phyloP scores from a whole-genome alignment of 192 early-diverging fungal genomes.

The Chytriomyces confervae region DNA sequence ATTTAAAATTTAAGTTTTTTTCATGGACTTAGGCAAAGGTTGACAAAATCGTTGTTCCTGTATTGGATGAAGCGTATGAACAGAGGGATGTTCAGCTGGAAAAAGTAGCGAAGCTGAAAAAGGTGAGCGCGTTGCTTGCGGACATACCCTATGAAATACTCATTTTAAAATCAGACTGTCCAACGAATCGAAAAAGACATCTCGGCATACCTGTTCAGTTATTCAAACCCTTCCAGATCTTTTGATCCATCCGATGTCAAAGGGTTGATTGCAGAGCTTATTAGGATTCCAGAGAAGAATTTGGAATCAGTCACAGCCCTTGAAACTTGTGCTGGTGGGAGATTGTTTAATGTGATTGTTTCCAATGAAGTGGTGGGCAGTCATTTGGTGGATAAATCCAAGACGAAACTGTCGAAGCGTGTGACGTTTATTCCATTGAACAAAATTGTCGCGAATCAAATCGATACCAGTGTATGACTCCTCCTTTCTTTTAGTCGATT shows the following conservation, averaged over 20 bases:
- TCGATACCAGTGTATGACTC: conserved; percentile 3
- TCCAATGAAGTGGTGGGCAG: conserved; percentile 83
- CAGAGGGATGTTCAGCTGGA: background rate
- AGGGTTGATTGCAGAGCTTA: conserved; percentile 90
- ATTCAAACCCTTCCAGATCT: conserved; percentile 80
- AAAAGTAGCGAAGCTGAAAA: background rate
- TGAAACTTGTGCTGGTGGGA: conserved; percentile 93
- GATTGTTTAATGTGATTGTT: conserved; percentile 89
- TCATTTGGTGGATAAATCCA: conserved; percentile 69
- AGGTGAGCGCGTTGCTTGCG: background rate
- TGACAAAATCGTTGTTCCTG: conserved; percentile 1
- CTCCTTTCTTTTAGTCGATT: background rate
- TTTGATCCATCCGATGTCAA: conserved; percentile 91
- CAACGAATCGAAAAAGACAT: conserved; percentile 46
- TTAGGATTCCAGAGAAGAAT: conserved; percentile 76
- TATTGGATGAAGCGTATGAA: background rate
- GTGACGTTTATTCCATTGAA: conserved; percentile 96
- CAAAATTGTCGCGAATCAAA: conserved; percentile 72
- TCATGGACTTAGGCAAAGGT: background rate
- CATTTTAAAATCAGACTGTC: conserved; percentile 29
- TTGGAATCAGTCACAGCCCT: conserved; percentile 76
- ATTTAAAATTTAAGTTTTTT: conserved; percentile 20
- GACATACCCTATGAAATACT: background rate
- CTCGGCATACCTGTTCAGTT: conserved; percentile 69
- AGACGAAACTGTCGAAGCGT: conserved; percentile 66